Conservation (phyloP, 148 eudicot species). For the Vaccinium darrowii region DNA sequence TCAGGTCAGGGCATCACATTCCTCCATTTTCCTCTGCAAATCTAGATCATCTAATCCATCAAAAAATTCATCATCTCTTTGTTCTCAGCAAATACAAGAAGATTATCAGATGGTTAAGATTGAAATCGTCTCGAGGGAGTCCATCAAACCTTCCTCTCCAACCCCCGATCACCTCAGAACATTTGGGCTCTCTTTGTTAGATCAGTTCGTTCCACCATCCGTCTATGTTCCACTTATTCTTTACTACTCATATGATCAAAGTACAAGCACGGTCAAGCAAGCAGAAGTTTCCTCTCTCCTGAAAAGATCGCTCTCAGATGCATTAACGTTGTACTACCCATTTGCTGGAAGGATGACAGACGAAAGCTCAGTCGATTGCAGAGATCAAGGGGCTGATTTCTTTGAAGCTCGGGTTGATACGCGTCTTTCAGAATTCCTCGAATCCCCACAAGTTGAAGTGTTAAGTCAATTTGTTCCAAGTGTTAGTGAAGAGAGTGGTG, state of each 20-base stretch:
- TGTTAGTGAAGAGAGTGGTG: slow-evolving; percentile 8
- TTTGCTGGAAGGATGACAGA: slow-evolving; percentile 39
- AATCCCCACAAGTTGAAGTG: slow-evolving; percentile 17
- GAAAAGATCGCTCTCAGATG: slow-evolving; percentile 27
- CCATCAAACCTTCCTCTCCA: slow-evolving; percentile 49
- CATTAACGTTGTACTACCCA: slow-evolving; percentile 41
- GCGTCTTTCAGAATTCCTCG: slow-evolving; percentile 23
- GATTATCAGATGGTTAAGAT: slow-evolving; percentile 25
- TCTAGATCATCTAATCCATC: not conserved
- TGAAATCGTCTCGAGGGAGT: slow-evolving; percentile 31
- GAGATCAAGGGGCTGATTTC: slow-evolving; percentile 38
- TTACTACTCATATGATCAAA: slow-evolving; percentile 24
- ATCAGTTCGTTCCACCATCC: slow-evolving; percentile 37
- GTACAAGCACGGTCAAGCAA: slow-evolving; percentile 11
- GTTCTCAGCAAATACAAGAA: not conserved
- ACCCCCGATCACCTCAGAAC: slow-evolving; percentile 37
- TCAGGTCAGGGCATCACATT: too few relatives aligned
- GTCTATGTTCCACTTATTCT: slow-evolving; percentile 32
- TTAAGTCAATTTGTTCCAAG: slow-evolving; percentile 32
- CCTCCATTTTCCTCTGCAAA: too few relatives aligned
- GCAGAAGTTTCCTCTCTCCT: slow-evolving; percentile 12
- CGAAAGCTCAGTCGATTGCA: slow-evolving; percentile 34
- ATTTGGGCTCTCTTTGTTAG: slow-evolving; percentile 33
- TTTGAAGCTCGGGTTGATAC: slow-evolving; percentile 24
- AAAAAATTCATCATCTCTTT: not conserved